Evolutionary conservation across 768 basidiomycete genomes (phyloP).

Genomic region (Kwoniella heveanensis): DNA sequence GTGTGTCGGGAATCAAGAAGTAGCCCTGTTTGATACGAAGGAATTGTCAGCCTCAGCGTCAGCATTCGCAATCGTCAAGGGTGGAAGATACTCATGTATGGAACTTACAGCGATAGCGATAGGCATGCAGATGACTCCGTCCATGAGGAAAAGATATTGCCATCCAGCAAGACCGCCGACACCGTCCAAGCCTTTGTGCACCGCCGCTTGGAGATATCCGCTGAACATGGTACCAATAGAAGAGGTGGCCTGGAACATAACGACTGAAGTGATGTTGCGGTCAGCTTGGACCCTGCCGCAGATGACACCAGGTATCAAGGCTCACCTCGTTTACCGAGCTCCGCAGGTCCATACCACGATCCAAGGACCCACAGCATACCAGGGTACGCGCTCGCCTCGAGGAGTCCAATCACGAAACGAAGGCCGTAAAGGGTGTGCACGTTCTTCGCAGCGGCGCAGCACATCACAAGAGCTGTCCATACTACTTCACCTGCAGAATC

Average conservation of each 20-base stretch:
- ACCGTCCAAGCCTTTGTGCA: constrained; percentile 26
- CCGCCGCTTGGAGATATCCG: constrained; percentile 29
- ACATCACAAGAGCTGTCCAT: constrained; percentile 24
- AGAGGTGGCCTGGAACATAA: constrained; percentile 21
- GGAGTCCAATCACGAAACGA: constrained; percentile 20
- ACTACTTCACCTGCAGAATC: constrained; percentile 12
- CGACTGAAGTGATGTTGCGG: constrained; percentile 20
- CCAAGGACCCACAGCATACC: constrained; percentile 14
- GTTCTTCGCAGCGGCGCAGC: constrained; percentile 26
- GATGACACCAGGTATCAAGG: too few relatives aligned
- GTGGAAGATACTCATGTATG: background rate
- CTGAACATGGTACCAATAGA: constrained; percentile 30
- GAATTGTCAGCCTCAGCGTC: background rate
- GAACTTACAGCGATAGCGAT: constrained; percentile 29
- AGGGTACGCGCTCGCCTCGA: constrained; percentile 21
- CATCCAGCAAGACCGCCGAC: constrained; percentile 28
- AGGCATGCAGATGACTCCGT: constrained; percentile 32
- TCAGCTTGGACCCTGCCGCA: too few relatives aligned
- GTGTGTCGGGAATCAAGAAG: constrained; percentile 36
- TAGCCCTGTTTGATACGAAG: constrained; percentile 7
- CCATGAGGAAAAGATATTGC: constrained; percentile 32
- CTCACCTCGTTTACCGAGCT: constrained; percentile 28
- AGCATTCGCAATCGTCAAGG: background rate
- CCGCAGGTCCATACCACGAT: constrained; percentile 25
- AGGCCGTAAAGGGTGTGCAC: constrained; percentile 28